phyloP scores from a whole-genome alignment of 2,329 filamentous ascomycete species.

The Lasiodiplodia hormozganensis region DNA sequence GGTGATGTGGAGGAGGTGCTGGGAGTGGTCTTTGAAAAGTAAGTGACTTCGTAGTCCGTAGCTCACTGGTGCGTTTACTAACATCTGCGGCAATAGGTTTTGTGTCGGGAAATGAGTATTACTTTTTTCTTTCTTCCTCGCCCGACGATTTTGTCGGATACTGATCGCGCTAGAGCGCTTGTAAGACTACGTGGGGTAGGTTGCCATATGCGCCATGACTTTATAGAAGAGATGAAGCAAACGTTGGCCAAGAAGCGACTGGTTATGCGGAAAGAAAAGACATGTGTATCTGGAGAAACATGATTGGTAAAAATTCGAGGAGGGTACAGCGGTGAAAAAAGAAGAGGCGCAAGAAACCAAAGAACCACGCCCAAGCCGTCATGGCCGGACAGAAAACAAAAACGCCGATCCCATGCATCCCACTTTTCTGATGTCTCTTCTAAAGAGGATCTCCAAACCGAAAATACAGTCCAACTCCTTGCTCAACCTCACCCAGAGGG shows the following conservation, averaged over 20 bases:
- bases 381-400: background rate
- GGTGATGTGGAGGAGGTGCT: conserved; percentile 95
- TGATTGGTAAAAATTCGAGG: background rate
- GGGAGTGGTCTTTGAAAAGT: conserved; percentile 98
- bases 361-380: background rate
- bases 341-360: background rate
- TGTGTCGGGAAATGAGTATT: conserved; percentile 49
- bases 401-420: conserved; percentile 7
- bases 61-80: no score
- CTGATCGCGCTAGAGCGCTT: background rate
- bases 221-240: background rate
- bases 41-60: conserved; percentile 47
- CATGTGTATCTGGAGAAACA: background rate
- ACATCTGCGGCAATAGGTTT: conserved; percentile 35
- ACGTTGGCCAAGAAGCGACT: no score
- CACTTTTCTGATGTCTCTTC: background rate
- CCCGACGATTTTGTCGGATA: background rate
- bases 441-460: background rate
- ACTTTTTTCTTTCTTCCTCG: background rate
- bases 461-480: conserved; percentile 5
- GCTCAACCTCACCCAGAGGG: background rate
- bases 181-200: background rate
- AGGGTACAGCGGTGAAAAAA: background rate
- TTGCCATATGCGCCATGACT: background rate
- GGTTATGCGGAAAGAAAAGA: background rate